Evolutionary conservation across 495 filamentous ascomycete genomes (phyloP).

Genomic region (Aspergillus cavernicola): DNA sequence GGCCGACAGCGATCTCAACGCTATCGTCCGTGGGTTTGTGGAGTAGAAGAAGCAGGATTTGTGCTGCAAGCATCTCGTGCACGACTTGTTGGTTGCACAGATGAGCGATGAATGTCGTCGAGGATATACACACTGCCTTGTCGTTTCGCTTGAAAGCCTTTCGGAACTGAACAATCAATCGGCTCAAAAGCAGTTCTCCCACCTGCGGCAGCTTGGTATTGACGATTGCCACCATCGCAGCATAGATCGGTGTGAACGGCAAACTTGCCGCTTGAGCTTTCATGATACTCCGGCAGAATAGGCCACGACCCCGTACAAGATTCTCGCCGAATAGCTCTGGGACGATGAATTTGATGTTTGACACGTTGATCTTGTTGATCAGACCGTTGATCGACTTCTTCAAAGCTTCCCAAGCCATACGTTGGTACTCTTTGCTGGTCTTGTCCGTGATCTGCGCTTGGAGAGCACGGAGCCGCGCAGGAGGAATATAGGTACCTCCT

Average conservation of each 20-base stretch:
- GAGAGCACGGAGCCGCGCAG: conserved; percentile 82
- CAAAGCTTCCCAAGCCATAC: conserved; percentile 97
- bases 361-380: conserved; percentile 97
- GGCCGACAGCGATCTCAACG: conserved; percentile 92
- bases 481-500: conserved; percentile 94
- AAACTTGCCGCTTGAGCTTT: conserved; percentile 96
- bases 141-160: conserved; percentile 97
- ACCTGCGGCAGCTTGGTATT: conserved; percentile 96
- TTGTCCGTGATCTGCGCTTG: conserved; percentile 98
- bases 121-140: conserved; percentile 88
- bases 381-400: conserved; percentile 99
- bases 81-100: conserved; percentile 92
- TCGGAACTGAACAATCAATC: conserved; percentile 86
- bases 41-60: conserved; percentile 84
- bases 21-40: conserved; percentile 96
- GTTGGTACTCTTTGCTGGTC: conserved; percentile 92
- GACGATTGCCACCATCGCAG: conserved; percentile 90
- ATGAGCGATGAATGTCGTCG: conserved; percentile 91
- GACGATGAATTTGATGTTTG: conserved; percentile 96
- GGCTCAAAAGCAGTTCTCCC: conserved; percentile 82
- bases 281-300: conserved; percentile 95
- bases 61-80: conserved; percentile 87
- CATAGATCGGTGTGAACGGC: conserved; percentile 93
- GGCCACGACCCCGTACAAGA: conserved; percentile 79
- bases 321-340: conserved; percentile 95